Percentiles rank a stretch among this genome's conserved stretches.
Evolutionary conservation across 2,329 filamentous ascomycete genomes (phyloP).

Genomic region (Tolypocladium album): DNA sequence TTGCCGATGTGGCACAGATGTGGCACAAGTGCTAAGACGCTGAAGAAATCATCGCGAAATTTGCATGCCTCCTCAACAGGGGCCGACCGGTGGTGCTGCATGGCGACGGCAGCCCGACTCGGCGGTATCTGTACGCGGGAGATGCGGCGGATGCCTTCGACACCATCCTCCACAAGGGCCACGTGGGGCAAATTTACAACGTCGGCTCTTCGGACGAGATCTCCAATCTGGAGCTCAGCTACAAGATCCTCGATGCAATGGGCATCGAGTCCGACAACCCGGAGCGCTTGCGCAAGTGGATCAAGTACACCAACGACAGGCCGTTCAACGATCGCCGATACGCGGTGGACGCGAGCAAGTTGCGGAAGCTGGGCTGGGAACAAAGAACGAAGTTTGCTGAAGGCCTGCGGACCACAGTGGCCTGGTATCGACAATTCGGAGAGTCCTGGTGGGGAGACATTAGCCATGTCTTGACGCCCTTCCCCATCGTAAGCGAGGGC

Average conservation of each 20-base stretch:
- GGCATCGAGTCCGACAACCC: constrained; percentile 38
- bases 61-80: constrained; percentile 60
- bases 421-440: constrained; percentile 59
- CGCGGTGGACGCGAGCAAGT: constrained; percentile 59
- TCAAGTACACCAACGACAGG: constrained; percentile 66
- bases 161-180: constrained; percentile 70
- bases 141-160: constrained; percentile 77
- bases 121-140: constrained; percentile 67
- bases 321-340: constrained; percentile 71
- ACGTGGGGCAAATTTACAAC: constrained; percentile 69
- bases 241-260: constrained; percentile 52
- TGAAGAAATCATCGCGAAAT: constrained; percentile 74
- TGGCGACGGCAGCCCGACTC: constrained; percentile 63
- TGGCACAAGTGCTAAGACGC: neutral
- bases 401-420: constrained; percentile 52
- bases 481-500: constrained; percentile 47
- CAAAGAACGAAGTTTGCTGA: constrained; percentile 55
- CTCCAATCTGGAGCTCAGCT: constrained; percentile 61
- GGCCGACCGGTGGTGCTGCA: constrained; percentile 60
- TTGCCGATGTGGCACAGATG: neutral
- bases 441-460: constrained; percentile 66
- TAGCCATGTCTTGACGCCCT: constrained; percentile 55
- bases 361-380: constrained; percentile 56
- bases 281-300: constrained; percentile 49
- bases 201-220: constrained; percentile 70